Base-by-base conservation (phyloP, 2,329 filamentous ascomycete genomes). In the Penicillium hesseltinei region DNA sequence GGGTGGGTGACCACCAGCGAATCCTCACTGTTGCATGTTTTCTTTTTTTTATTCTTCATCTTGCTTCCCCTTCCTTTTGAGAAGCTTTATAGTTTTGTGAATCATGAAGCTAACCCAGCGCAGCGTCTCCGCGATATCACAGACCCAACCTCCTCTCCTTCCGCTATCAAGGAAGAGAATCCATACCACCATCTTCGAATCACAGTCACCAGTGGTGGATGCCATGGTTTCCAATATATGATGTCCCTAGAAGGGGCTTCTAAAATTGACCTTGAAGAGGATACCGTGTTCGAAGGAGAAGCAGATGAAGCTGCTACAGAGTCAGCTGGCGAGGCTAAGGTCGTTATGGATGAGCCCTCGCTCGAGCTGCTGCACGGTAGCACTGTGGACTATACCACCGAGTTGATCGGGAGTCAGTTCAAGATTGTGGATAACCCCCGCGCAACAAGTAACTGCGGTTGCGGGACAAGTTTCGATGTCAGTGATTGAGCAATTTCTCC, bases 381-480 rank as follows among this genome's bases (percentile, higher is more conserved):
- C 78, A 97, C 92, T 73, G 88, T 99, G 38, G 94, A 99, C 72
- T 99, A 92, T 70, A 97, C 92, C 0, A 94, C 90, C 84, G 94
- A 97, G 79, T 80, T 99, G 76, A 97, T 97, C 70, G 89, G 89
- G 27, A 91, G 88, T 69, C 92, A 97, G 77, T 99, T 99, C 76
- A 96, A 96, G 81, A 92, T 99, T 69, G 88, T 91, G 59, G 92
- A 96, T 67, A 99, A 97, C 70, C 94, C 94, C 0, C 81, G 86
- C 40, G 94, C 94, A 5, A 91, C 89, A 57, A 97, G 92, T 76
- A 96, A 90, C 73, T 99, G 94, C 78, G 94, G 94, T 1, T 99
- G 94, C 75, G 94, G 94, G 8, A 97, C 93, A 17, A 97, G 93
- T 73, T 99, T 99, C 76, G 94, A 97, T 77, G 91, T 97, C 64